A percentile compares a stretch with the other conserved stretches of the same genome.
phyloP scores from a whole-genome alignment of 345 rosid species.

The Diplotaxis tenuifolia region DNA sequence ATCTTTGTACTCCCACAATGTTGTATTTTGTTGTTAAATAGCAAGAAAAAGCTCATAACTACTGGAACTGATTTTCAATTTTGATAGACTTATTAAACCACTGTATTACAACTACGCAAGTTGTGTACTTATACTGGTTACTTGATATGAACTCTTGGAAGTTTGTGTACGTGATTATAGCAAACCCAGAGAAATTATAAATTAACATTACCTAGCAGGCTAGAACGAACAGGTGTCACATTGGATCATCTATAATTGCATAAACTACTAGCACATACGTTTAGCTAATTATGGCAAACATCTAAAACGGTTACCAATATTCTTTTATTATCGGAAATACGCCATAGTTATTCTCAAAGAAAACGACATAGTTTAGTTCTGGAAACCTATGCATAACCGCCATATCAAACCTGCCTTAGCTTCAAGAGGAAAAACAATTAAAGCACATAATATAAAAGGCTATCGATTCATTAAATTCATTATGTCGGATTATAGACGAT shows the following conservation, averaged over 20 bases:
- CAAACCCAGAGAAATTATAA: background rate
- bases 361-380: background rate
- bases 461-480: conserved; percentile 4
- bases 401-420: background rate
- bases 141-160: no score
- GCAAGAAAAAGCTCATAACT: background rate
- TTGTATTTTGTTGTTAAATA: background rate
- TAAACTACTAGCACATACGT: background rate
- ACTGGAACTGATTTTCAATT: no score
- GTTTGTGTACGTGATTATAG: background rate
- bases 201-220: background rate
- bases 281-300: background rate
- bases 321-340: background rate
- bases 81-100: background rate
- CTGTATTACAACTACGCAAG: background rate
- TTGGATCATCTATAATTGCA: background rate
- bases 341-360: no score
- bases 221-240: background rate
- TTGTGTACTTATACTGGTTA: background rate
- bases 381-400: background rate
- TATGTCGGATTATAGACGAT: conserved; percentile 18
- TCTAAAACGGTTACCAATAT: background rate
- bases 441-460: conserved; percentile 6
- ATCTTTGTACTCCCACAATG: no score
- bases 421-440: conserved; percentile 8